Conservation (phyloP, 768 basidiomycete genomes). For the Amylocystis lapponica region DNA sequence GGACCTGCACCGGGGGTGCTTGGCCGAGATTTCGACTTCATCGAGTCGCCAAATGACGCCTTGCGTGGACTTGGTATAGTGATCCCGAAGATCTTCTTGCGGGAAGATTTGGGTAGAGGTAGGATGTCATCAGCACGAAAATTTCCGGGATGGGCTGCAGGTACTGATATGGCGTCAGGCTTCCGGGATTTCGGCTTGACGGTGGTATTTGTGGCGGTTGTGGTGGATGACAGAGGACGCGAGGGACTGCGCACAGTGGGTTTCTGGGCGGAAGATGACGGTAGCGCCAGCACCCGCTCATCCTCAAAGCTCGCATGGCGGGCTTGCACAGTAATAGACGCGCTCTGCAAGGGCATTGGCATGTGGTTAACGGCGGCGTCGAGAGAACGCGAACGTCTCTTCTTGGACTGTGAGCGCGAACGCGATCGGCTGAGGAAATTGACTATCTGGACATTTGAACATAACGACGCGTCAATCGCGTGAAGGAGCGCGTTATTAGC, state of each 20-base stretch:
- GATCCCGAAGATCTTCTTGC: conserved; percentile 23
- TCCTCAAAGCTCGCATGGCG: conserved; percentile 16
- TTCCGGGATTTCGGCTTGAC: conserved; percentile 37
- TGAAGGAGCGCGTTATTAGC: not conserved
- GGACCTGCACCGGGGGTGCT: conserved; percentile 8
- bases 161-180: not conserved
- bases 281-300: too few species aligned
- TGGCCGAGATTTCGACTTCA: conserved; percentile 14
- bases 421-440: conserved; percentile 45
- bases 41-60: conserved; percentile 14
- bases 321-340: conserved; percentile 18
- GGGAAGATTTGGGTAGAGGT: conserved; percentile 10
- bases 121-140: conserved; percentile 15
- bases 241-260: conserved; percentile 43
- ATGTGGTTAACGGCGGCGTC: conserved; percentile 18
- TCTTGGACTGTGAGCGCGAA: conserved; percentile 50
- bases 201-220: conserved; percentile 56
- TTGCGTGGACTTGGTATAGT: conserved; percentile 19
- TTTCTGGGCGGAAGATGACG: conserved; percentile 32
- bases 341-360: conserved; percentile 14
- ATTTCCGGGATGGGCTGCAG: conserved; percentile 1
- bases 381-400: conserved; percentile 21
- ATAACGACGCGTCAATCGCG: conserved; percentile 15
- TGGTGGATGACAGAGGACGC: conserved; percentile 62
- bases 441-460: conserved; percentile 41